Base-by-base conservation (phyloP, 257 asterid species). In the Capsicum baccatum region DNA sequence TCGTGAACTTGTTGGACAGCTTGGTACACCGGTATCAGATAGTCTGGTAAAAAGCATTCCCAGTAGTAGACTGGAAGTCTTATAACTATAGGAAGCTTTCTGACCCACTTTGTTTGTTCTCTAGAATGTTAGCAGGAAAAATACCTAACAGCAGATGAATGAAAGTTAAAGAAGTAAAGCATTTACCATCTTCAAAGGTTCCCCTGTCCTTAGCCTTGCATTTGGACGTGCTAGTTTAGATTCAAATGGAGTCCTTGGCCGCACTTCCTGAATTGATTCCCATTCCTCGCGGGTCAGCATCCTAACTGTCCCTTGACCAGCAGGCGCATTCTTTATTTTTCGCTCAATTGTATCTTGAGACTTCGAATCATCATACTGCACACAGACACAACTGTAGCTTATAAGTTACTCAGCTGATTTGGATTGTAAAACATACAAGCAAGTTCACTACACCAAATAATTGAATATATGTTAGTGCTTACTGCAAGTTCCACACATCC, bases 211-310 rank as follows among this genome's bases (percentile, higher is more conserved):
- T 63, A 90, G 67, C 21, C 89, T 88, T 47, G 91, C 90, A 83
- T 88, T 90, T 67, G 98, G 97, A 59, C 98, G 97, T 37, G 98
- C 92, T 33, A 93, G 88, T 87, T 91, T 92, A 48, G 98, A 94
- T 84, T 96, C 97, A 87, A 92, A 96, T 4, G 98, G 98, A 69
- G 97, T 96, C 86, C 98, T 91, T 6, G 99, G 97, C 21, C 97
- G 86, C 33, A 92, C 70, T 73, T 96, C 97, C 88, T 89, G 91
- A 67, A 96, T 83, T 70, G 83, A 88, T 21, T 96, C 98, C 98
- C 99, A 96, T 89, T 96, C 99, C 86, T 96, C 98, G 57, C 91
- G 97, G 68, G 87, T 83, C 63, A 96, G 95, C 98, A 96, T 94
- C 91, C 99, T 91, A 39, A 96, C 97, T 84, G 92, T 88, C 80